Conservation (phyloP, 805 yeast genomes). For the Ogataea pilisensis region DNA sequence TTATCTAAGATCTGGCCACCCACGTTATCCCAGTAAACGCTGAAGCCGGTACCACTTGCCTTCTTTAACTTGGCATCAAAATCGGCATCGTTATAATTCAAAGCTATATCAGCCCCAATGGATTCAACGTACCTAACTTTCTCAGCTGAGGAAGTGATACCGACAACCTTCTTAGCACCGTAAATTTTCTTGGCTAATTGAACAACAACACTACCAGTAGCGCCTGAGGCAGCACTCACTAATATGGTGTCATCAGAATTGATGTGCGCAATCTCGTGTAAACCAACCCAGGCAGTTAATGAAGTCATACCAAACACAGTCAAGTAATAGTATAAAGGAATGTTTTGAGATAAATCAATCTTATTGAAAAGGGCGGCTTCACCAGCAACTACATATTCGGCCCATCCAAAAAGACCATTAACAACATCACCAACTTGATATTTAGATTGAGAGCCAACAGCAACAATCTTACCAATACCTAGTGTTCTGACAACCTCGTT, state of each 20-base stretch:
- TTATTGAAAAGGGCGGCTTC: conserved; percentile 27
- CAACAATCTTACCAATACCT: conserved; percentile 49
- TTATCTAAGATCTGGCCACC: conserved; percentile 56
- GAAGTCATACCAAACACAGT: conserved; percentile 55
- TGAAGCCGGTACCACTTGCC: conserved; percentile 47
- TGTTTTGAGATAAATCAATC: conserved; percentile 24
- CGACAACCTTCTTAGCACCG: conserved; percentile 54
- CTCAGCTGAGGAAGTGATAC: conserved; percentile 56
- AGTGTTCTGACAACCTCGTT: conserved; percentile 42
- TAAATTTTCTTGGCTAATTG: conserved; percentile 52
- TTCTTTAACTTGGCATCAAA: conserved; percentile 33
- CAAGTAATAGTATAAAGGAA: conserved; percentile 42
- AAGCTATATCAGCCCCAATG: conserved; percentile 48
- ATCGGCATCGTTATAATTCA: conserved; percentile 48
- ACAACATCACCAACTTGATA: conserved; percentile 43
- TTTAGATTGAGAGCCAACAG: conserved; percentile 36
- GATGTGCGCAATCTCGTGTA: conserved; percentile 46
- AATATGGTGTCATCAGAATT: conserved; percentile 43
- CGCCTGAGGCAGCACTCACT: conserved; percentile 67
- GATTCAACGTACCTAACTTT: conserved; percentile 52
- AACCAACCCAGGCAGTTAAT: conserved; percentile 57
- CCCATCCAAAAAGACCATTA: conserved; percentile 41
- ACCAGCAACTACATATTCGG: conserved; percentile 39
- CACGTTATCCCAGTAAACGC: conserved; percentile 57
- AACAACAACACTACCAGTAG: conserved; percentile 60